These are phyloP conservation scores for Penicillium cinerascens DNA, from an alignment of 495 filamentous ascomycete genomes.

Conservation along the genomic window DNA sequence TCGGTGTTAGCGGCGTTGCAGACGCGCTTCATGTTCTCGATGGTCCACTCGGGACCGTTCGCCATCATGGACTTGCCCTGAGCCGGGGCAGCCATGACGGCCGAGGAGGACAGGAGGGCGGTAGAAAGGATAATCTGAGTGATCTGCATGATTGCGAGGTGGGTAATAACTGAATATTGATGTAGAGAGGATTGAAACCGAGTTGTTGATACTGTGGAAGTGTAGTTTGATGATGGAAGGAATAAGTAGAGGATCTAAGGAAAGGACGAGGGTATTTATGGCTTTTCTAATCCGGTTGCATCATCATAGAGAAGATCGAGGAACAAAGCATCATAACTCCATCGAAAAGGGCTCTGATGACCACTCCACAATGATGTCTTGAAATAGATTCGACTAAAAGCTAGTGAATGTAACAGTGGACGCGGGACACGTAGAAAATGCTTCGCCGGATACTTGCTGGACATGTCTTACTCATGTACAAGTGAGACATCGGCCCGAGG, in stretches of 20 bases:
- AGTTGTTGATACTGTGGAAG: background rate
- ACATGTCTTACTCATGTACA: conserved; percentile 10
- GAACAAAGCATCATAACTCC: background rate
- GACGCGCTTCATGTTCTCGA: conserved; percentile 42
- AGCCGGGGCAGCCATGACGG: conserved; percentile 38
- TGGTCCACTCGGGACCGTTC: conserved; percentile 43
- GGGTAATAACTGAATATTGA: too few relatives aligned
- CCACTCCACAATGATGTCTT: background rate
- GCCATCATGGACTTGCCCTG: conserved; percentile 35
- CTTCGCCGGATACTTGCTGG: background rate
- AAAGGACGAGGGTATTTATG: conserved; percentile 9
- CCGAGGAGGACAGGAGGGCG: conserved; percentile 33
- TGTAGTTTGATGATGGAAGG: background rate
- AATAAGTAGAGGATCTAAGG: background rate
- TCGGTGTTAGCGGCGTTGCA: conserved; percentile 44
- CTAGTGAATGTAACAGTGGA: conserved; percentile 15
- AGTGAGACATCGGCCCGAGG: conserved; percentile 11
- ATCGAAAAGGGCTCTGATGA: background rate
- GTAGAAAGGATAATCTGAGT: conserved; percentile 32
- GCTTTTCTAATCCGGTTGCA: background rate
- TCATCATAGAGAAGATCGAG: background rate
- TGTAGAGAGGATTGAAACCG: conserved; percentile 1
- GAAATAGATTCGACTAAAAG: conserved; percentile 6
- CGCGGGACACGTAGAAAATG: background rate
- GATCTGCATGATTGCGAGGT: conserved; percentile 48